Evolutionary conservation across 139 green algal genomes (phyloP).

Genomic region (Eudorina sp.): DNA sequence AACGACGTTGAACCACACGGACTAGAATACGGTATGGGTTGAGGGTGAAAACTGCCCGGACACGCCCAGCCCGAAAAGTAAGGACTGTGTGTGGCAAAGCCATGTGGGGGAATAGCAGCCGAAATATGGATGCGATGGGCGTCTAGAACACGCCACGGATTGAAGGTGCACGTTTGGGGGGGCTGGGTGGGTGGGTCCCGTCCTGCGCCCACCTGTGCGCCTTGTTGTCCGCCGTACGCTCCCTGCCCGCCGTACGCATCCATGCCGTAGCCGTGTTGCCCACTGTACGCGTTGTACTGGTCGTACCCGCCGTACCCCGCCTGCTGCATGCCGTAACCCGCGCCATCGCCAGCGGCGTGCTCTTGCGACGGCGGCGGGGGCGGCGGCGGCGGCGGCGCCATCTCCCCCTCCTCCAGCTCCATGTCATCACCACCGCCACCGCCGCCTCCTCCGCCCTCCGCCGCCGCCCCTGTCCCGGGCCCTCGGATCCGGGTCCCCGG

Average conservation of each 20-base stretch:
- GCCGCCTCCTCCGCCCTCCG: background rate
- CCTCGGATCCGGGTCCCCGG: slow-evolving; percentile 21
- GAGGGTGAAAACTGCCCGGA: no score
- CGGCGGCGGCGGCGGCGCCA: slow-evolving; percentile 31
- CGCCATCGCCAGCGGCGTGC: background rate
- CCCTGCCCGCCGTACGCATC: background rate
- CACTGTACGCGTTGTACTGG: slow-evolving; percentile 3
- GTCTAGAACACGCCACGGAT: no score
- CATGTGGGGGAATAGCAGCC: no score
- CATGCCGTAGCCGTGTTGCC: background rate
- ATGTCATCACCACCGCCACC: slow-evolving; percentile 59
- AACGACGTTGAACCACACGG: no score
- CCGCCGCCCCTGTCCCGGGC: background rate
- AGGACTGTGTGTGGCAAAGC: no score
- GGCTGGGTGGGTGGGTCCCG: no score
- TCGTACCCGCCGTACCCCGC: no score
- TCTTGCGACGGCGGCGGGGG: background rate
- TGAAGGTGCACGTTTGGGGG: no score
- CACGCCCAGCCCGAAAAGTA: no score
- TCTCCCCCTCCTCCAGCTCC: slow-evolving; percentile 71
- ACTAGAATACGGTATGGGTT: no score
- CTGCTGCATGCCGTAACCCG: slow-evolving; percentile 32
- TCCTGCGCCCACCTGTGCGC: background rate
- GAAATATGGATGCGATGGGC: no score
- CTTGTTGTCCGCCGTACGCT: slow-evolving; percentile 7